A percentile compares a stretch with the other conserved stretches of the same genome.
Conservation (phyloP, 176 grass and related monocot genomes). For the Phoenix dactylifera region DNA sequence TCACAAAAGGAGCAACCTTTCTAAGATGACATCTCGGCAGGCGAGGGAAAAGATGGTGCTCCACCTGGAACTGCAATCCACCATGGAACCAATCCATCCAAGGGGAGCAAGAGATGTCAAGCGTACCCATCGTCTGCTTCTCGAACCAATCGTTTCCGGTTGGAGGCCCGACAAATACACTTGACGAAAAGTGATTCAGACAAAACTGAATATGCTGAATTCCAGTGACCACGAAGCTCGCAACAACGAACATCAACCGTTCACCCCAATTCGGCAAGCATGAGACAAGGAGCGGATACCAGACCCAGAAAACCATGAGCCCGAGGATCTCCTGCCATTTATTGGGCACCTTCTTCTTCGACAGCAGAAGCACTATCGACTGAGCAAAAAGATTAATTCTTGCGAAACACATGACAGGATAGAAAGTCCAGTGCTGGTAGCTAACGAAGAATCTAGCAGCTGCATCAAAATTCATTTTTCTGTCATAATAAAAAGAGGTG, state of each 20-base stretch:
- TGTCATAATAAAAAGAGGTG: not conserved
- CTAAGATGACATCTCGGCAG: conserved; percentile 67
- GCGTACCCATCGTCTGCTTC: conserved; percentile 74
- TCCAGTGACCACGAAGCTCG: conserved; percentile 58
- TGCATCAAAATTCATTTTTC: conserved; percentile 1
- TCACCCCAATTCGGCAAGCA: conserved; percentile 75
- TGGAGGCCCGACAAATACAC: conserved; percentile 58
- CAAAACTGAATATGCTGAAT: conserved; percentile 96
- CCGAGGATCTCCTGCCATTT: conserved; percentile 51
- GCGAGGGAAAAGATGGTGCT: conserved; percentile 92
- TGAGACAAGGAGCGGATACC: conserved; percentile 75
- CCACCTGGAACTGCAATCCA: conserved; percentile 82
- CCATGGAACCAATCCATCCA: conserved; percentile 99
- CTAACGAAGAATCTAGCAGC: conserved; percentile 42
- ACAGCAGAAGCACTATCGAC: conserved; percentile 38
- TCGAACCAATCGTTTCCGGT: conserved; percentile 94
- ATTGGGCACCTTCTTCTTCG: conserved; percentile 30
- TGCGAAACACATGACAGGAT: conserved; percentile 80
- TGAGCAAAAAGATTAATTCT: conserved; percentile 73
- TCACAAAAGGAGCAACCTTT: conserved; percentile 51
- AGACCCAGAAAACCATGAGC: conserved; percentile 59
- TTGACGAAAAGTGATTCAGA: conserved; percentile 83
- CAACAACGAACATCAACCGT: conserved; percentile 56
- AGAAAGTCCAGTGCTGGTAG: conserved; percentile 97
- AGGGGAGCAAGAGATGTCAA: conserved; percentile 66